A percentile compares a stretch with the other conserved stretches of the same genome.
Evolutionary conservation across 441 rosid species (phyloP).

Genomic region (Pelargonium australe): DNA sequence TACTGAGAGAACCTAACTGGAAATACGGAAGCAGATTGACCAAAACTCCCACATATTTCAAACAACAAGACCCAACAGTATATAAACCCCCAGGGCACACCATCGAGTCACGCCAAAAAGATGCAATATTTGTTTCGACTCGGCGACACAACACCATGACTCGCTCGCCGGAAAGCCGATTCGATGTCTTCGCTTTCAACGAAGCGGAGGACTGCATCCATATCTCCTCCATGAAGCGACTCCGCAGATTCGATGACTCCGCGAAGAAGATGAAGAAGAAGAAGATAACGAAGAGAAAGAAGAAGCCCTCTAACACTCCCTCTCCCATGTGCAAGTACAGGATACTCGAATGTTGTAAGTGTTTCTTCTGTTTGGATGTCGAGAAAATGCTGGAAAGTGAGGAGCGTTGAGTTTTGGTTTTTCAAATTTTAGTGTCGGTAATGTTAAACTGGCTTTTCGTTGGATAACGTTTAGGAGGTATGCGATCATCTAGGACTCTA

Average conservation of each 20-base stretch:
- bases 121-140: background rate
- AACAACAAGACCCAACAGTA: background rate
- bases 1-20: background rate
- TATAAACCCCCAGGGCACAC: background rate
- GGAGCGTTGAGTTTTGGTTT: no score
- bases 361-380: no score
- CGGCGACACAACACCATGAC: background rate
- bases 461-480: no score
- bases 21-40: background rate
- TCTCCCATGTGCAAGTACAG: background rate
- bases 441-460: no score
- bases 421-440: no score
- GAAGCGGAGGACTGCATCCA: conserved; percentile 1
- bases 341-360: conserved; percentile 1
- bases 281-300: background rate
- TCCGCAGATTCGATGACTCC: background rate
- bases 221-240: background rate
- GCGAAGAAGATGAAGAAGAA: conserved; percentile 1
- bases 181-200: conserved; percentile 7
- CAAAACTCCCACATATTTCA: background rate
- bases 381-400: no score
- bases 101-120: background rate
- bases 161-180: background rate
- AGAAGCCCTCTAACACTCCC: background rate
- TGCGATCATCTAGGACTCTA: background rate